phyloP scores from a whole-genome alignment of 2,329 filamentous ascomycete species.

The Neophaeococcomyces aloes region DNA sequence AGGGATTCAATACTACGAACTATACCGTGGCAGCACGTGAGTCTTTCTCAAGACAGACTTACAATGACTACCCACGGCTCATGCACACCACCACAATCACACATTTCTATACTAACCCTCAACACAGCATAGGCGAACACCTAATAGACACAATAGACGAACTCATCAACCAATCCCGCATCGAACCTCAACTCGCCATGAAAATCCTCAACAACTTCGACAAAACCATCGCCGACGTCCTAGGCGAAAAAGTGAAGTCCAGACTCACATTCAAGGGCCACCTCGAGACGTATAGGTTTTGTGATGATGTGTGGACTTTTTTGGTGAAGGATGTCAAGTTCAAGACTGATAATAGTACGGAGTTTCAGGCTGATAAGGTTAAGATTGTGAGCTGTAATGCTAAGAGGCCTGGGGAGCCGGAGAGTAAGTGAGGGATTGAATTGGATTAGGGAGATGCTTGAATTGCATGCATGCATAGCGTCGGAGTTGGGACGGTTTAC shows the following conservation, averaged over 20 bases:
- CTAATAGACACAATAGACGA: constrained; percentile 96
- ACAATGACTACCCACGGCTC: constrained; percentile 11
- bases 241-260: constrained; percentile 86
- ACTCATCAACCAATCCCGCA: constrained; percentile 84
- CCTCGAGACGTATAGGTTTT: constrained; percentile 96
- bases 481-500: not conserved
- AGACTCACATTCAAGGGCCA: constrained; percentile 95
- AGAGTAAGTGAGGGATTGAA: not conserved
- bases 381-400: constrained; percentile 98
- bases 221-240: constrained; percentile 77
- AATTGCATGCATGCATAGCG: constrained; percentile 1
- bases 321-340: constrained; percentile 98
- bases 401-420: constrained; percentile 57
- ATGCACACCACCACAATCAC: constrained; percentile 5
- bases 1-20: constrained; percentile 65
- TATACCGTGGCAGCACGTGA: constrained; percentile 97
- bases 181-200: constrained; percentile 97
- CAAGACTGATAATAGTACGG: constrained; percentile 77
- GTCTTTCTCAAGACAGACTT: too few species aligned
- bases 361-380: constrained; percentile 76
- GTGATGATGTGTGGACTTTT: constrained; percentile 99
- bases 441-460: too few species aligned
- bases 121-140: constrained; percentile 71
- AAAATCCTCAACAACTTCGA: constrained; percentile 96
- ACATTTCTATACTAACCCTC: constrained; percentile 14